Base-by-base conservation (phyloP, 2,329 filamentous ascomycete species). In the Chrysoporthe austroafricana region DNA sequence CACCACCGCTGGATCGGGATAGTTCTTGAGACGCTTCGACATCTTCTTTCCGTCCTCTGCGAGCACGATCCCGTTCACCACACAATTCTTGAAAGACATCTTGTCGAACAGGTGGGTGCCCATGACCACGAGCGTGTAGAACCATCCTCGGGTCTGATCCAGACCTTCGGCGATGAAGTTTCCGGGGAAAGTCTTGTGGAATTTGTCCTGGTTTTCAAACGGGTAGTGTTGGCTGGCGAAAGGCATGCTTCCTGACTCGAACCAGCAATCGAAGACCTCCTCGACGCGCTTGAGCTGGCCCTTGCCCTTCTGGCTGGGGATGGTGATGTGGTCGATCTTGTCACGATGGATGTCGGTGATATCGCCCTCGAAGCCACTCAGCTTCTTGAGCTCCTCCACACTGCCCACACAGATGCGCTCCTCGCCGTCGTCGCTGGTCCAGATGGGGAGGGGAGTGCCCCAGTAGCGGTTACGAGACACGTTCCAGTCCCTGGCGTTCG, bases 11-110 rank as follows among this genome's bases (percentile, higher is more conserved):
- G 95, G 95, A 74, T 97, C 94, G 0, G 95, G 95, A 78, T 97
- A 98, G 80, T 98, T 98, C 83, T 97, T 96, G 67, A 97, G 84
- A 64, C 95, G 89, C 81, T 98, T 98, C 7, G 94, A 97, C 95
- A 98, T 98, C 84, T 98, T 98, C 84, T 97, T 97, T 66, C 95
- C 95, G 75, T 97, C 93, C 77, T 97, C 94, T 0, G 94, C 94
- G 52, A 97, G 85, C 4, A 97, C 94, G 70, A 97, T 96, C 62
- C 94, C 94, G 76, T 97, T 97, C 70, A 97, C 94, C n/a, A 97
- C 92, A 74, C 93, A 96, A 77, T 97, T 97, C 81, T 96, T 90
- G 85, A 97, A 97, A 0, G 95, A 94, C 2, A 94, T 88, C 46
- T 88, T 86, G 56, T 91, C 91, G 74, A 96, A 97, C 4, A 97